These are phyloP conservation scores for Tolypocladium album DNA, from an alignment of 2,329 filamentous ascomycete genomes.

Conservation along the genomic window DNA sequence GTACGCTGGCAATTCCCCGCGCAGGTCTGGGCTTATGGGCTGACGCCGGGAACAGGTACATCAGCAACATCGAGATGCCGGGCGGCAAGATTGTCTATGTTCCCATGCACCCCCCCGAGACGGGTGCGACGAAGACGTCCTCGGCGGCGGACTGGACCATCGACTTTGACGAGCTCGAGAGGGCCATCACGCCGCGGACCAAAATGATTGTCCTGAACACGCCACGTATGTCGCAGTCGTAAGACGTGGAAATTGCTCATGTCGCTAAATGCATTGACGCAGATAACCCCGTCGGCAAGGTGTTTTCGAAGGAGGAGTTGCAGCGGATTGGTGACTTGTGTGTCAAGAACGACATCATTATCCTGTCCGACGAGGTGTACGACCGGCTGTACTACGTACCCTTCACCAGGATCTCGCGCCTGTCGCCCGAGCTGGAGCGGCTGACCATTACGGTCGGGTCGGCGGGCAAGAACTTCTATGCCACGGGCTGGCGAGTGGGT, in stretches of 20 bases:
- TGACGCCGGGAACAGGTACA: constrained; percentile 35
- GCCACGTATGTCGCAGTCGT: constrained; percentile 32
- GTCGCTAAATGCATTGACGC: not conserved
- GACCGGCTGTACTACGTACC: constrained; percentile 92
- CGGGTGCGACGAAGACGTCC: constrained; percentile 68
- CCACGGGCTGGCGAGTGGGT: constrained; percentile 88
- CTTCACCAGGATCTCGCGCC: constrained; percentile 82
- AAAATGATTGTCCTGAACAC: constrained; percentile 94
- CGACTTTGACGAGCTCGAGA: constrained; percentile 72
- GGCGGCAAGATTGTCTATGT: constrained; percentile 93
- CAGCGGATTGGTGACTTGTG: constrained; percentile 78
- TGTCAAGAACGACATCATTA: constrained; percentile 87
- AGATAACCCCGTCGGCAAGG: constrained; percentile 95
- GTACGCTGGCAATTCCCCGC: constrained; percentile 24
- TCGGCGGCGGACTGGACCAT: constrained; percentile 83
- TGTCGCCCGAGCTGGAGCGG: constrained; percentile 80
- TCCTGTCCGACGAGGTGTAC: constrained; percentile 88
- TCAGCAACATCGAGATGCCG: constrained; percentile 97
- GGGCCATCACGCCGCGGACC: constrained; percentile 71
- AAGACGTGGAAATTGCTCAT: not conserved
- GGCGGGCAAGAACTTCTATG: constrained; percentile 97
- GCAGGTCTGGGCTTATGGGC: not conserved
- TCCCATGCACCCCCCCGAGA: constrained; percentile 78
- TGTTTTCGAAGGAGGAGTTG: constrained; percentile 77
- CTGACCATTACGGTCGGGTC: constrained; percentile 91